Percentiles rank a stretch among this genome's conserved stretches.
Conservation (phyloP, 768 basidiomycete genomes). For the Mycena filopes region DNA sequence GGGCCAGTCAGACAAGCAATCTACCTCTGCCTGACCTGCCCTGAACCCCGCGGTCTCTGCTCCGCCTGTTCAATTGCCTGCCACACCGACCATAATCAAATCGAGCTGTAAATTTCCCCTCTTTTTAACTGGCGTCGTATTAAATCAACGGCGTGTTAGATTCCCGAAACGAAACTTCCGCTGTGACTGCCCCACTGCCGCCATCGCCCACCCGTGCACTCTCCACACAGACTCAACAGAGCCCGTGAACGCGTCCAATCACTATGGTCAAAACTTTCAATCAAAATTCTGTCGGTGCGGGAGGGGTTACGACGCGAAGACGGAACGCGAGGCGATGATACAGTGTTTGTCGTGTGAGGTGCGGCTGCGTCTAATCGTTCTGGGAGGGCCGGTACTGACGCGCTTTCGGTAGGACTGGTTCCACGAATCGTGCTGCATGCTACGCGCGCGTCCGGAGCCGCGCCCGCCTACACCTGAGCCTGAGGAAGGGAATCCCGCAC, state of each 20-base stretch:
- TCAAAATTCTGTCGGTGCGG: slow-evolving; percentile 81
- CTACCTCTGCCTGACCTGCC: slow-evolving; percentile 84
- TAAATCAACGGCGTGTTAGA: slow-evolving; percentile 43
- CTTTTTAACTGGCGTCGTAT: not conserved
- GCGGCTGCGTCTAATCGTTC: slow-evolving; percentile 48
- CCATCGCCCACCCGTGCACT: slow-evolving; percentile 70
- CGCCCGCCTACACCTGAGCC: slow-evolving; percentile 53
- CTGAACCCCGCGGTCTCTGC: slow-evolving; percentile 75
- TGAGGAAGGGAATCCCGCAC: slow-evolving; percentile 5
- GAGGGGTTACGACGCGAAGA: slow-evolving; percentile 74
- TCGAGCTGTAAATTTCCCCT: slow-evolving; percentile 65
- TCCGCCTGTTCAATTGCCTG: slow-evolving; percentile 89
- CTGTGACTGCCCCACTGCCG: slow-evolving; percentile 84
- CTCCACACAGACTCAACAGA: slow-evolving; percentile 62
- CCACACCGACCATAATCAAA: slow-evolving; percentile 86
- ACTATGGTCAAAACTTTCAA: slow-evolving; percentile 80
- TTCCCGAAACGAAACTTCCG: slow-evolving; percentile 87
- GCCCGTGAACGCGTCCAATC: slow-evolving; percentile 66
- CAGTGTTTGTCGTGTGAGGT: slow-evolving; percentile 91
- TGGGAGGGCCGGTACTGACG: slow-evolving; percentile 12
- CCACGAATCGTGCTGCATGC: slow-evolving; percentile 89
- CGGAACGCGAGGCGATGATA: slow-evolving; percentile 87
- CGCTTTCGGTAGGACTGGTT: slow-evolving; percentile 79
- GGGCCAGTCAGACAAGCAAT: slow-evolving; percentile 79
- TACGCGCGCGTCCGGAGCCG: slow-evolving; percentile 71